phyloP scores from a whole-genome alignment of 129 eudicot species.

The Saposhnikovia divaricata region DNA sequence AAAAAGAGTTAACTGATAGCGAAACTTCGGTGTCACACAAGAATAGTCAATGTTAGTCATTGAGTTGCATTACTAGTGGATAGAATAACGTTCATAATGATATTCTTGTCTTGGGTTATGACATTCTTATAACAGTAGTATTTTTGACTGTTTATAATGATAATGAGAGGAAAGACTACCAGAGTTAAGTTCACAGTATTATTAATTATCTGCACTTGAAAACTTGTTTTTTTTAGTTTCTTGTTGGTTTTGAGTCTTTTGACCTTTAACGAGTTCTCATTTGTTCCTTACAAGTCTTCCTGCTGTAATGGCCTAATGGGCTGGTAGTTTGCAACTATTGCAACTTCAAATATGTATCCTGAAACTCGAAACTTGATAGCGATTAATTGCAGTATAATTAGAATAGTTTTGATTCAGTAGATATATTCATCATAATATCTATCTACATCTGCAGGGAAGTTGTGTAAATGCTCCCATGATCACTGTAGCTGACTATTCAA shows the following conservation, averaged over 20 bases:
- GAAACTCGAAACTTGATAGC: background rate
- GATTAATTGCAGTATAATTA: background rate
- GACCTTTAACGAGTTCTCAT: background rate
- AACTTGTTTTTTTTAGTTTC: background rate
- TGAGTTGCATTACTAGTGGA: background rate
- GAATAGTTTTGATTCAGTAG: background rate
- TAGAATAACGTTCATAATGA: background rate
- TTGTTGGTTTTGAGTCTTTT: background rate
- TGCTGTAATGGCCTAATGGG: background rate
- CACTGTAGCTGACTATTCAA: constrained; percentile 95
- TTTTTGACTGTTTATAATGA: background rate
- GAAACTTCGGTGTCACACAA: background rate
- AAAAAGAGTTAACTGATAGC: background rate
- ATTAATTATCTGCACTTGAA: background rate
- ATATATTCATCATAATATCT: background rate
- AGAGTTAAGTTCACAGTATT: background rate
- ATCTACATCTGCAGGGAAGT: constrained; percentile 49
- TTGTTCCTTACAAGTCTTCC: background rate
- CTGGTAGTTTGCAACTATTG: background rate
- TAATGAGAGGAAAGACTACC: background rate
- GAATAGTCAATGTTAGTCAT: background rate
- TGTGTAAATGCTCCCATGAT: constrained; percentile 99
- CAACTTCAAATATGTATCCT: background rate
- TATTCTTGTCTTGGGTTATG: background rate
- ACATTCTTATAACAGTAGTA: background rate